Evolutionary conservation across 495 filamentous ascomycete genomes (phyloP).

Genomic region (Neurospora terricola): DNA sequence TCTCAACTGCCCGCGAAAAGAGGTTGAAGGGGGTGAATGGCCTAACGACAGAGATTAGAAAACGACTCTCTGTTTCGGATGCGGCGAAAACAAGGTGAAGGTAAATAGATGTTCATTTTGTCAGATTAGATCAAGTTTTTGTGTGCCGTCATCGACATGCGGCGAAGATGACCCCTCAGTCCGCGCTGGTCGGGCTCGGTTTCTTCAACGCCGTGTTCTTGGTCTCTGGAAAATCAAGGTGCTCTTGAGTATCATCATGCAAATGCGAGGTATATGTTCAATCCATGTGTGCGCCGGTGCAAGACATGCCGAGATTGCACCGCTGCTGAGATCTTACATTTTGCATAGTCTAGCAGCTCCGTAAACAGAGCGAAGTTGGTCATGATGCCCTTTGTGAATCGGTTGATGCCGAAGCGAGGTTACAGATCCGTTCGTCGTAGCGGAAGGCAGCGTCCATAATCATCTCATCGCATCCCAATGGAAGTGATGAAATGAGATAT

Average conservation of each 20-base stretch:
- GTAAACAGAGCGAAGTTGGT: background rate
- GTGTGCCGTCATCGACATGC: slow-evolving; percentile 34
- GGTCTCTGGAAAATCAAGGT: slow-evolving; percentile 29
- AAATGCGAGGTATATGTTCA: slow-evolving; percentile 1
- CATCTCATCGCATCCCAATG: background rate
- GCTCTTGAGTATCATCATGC: slow-evolving; percentile 37
- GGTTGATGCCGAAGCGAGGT: background rate
- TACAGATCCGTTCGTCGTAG: background rate
- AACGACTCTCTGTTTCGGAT: slow-evolving; percentile 13
- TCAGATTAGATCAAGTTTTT: slow-evolving; percentile 51
- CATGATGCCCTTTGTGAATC: background rate
- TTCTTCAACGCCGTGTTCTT: slow-evolving; percentile 29
- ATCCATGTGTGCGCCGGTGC: background rate
- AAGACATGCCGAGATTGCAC: background rate
- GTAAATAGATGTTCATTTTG: slow-evolving; percentile 3
- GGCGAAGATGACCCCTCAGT: slow-evolving; percentile 41
- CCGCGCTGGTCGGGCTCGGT: slow-evolving; percentile 21
- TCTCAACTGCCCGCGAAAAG: slow-evolving; percentile 44
- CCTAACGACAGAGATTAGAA: slow-evolving; percentile 43
- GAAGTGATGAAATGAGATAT: background rate
- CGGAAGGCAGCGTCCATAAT: background rate
- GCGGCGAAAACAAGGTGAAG: background rate
- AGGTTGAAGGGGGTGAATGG: slow-evolving; percentile 46
- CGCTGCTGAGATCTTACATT: background rate
- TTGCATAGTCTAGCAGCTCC: background rate